phyloP scores from a whole-genome alignment of 805 yeast species.

The Wickerhamiella occidentalis region DNA sequence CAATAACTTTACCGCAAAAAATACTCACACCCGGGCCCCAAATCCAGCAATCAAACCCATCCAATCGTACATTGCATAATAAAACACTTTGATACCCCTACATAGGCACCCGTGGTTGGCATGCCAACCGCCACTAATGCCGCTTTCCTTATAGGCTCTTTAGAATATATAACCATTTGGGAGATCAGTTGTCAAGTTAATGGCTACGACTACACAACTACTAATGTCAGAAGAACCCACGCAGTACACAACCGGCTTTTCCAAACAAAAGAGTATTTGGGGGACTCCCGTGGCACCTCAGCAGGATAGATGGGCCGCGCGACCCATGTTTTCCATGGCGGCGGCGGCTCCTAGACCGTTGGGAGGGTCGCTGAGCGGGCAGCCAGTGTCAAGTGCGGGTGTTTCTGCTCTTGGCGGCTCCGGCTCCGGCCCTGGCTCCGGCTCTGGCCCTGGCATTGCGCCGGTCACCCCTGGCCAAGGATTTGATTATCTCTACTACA shows the following conservation, averaged over 20 bases:
- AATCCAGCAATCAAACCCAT: too few species aligned
- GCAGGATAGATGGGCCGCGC: slow-evolving; percentile 2
- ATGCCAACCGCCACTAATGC: neutral
- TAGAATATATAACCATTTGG: neutral
- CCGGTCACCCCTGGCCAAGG: neutral
- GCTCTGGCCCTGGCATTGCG: neutral
- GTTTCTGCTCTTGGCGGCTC: too few species aligned
- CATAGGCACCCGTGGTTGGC: neutral
- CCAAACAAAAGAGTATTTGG: slow-evolving; percentile 10
- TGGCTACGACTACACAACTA: slow-evolving; percentile 6
- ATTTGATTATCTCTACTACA: slow-evolving; percentile 5
- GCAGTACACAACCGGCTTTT: slow-evolving; percentile 3
- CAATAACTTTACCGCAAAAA: too few species aligned
- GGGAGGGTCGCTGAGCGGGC: too few species aligned
- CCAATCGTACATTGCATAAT: neutral
- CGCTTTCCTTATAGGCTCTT: neutral
- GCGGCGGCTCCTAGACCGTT: too few species aligned
- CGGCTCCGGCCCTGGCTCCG: neutral
- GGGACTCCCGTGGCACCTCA: slow-evolving; percentile 3
- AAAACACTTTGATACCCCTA: neutral
- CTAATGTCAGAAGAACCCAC: slow-evolving; percentile 10
- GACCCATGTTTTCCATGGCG: neutral
- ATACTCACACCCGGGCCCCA: too few species aligned
- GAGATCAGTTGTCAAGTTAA: neutral
- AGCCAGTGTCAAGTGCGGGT: too few species aligned